Percentiles rank a stretch among this genome's conserved stretches.
Evolutionary conservation across 202 grass and related monocot genomes (phyloP).

Genomic region (Hordeum pubiflorum): DNA sequence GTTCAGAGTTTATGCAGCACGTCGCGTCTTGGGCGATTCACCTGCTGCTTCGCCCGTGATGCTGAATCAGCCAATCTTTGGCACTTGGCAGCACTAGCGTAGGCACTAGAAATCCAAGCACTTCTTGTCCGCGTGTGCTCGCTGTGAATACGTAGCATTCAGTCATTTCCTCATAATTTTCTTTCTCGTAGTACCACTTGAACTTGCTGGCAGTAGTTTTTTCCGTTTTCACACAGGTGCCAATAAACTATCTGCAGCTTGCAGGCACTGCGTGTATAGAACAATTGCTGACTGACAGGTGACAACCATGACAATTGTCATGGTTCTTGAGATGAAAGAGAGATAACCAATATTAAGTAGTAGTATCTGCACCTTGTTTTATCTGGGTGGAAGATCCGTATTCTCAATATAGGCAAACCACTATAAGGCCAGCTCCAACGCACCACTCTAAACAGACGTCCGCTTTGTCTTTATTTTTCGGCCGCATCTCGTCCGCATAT

Average conservation of each 20-base stretch:
- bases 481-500: too few relatives aligned
- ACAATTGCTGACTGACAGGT: neutral
- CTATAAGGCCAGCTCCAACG: too few relatives aligned
- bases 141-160: neutral
- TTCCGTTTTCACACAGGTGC: neutral
- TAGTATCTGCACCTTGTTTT: neutral
- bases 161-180: neutral
- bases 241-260: neutral
- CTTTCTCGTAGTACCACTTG: neutral
- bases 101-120: neutral
- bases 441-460: too few relatives aligned
- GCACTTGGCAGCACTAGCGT: neutral
- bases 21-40: neutral
- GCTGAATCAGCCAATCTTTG: neutral
- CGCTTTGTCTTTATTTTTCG: too few relatives aligned
- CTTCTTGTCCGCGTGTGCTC: neutral
- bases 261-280: neutral
- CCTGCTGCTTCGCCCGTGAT: neutral
- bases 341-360: neutral
- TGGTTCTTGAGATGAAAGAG: neutral
- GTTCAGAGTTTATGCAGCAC: neutral
- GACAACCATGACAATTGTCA: neutral
- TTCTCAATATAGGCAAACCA: neutral
- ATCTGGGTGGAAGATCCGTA: neutral
- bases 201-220: neutral